Evolutionary conservation across 208 protist genomes (phyloP).

Genomic region (Balamuthia mandrillaris): DNA sequence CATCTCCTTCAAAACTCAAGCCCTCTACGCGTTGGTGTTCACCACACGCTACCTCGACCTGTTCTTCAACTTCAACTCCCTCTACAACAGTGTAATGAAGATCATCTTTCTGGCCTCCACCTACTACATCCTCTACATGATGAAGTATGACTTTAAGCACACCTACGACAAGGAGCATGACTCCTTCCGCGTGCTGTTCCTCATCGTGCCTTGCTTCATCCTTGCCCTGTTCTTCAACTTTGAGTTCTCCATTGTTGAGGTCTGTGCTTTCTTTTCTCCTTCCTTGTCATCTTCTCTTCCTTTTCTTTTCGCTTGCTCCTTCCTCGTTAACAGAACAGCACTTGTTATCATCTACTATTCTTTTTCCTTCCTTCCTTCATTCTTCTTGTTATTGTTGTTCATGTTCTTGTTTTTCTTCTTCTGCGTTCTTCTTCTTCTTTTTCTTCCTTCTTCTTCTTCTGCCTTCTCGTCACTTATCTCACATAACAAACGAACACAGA

Average conservation of each 20-base stretch:
- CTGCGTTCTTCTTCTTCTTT: no score
- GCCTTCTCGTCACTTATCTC: no score
- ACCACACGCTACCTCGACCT: slow-evolving; percentile 70
- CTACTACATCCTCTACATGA: slow-evolving; percentile 70
- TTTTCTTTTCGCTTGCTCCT: no score
- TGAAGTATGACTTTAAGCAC: slow-evolving; percentile 46
- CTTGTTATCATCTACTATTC: no score
- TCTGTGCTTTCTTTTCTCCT: no score
- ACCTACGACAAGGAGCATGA: slow-evolving; percentile 63
- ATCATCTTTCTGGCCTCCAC: slow-evolving; percentile 73
- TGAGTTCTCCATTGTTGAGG: slow-evolving; percentile 57
- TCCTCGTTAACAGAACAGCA: no score
- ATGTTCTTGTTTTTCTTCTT: no score
- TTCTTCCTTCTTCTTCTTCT: no score
- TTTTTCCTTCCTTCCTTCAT: no score
- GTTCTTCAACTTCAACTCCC: slow-evolving; percentile 63
- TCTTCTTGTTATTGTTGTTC: no score
- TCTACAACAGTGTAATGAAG: slow-evolving; percentile 76
- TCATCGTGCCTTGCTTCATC: slow-evolving; percentile 66
- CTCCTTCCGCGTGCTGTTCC: slow-evolving; percentile 59
- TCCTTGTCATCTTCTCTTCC: no score
- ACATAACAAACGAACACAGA: no score
- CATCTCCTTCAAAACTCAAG: slow-evolving; percentile 70
- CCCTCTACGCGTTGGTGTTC: slow-evolving; percentile 71
- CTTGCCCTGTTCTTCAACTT: slow-evolving; percentile 67